phyloP scores from a whole-genome alignment of 495 filamentous ascomycete species.

The Thozetella sp. region DNA sequence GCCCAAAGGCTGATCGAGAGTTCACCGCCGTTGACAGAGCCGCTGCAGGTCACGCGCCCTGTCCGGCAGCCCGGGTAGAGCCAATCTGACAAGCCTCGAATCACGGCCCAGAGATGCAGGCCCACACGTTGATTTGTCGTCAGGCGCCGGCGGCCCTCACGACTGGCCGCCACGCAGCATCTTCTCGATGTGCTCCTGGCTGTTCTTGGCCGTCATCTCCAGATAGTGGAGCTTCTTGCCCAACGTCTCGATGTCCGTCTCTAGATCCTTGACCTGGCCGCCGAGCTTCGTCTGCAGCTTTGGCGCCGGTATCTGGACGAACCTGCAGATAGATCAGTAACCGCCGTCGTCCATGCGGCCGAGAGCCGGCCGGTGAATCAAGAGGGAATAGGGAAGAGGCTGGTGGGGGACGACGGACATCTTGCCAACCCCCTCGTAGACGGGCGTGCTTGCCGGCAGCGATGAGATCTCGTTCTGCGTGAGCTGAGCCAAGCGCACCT shows the following conservation, averaged over 20 bases:
- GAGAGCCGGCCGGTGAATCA: slow-evolving; percentile 9
- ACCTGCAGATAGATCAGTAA: slow-evolving; percentile 58
- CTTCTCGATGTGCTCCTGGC: slow-evolving; percentile 83
- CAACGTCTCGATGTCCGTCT: slow-evolving; percentile 74
- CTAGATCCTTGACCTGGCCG: slow-evolving; percentile 72
- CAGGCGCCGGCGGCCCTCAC: slow-evolving; percentile 6
- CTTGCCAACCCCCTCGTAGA: slow-evolving; percentile 96
- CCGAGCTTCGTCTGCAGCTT: slow-evolving; percentile 76
- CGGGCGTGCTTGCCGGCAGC: slow-evolving; percentile 75
- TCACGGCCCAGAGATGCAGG: not conserved
- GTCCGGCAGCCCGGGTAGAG: slow-evolving; percentile 1
- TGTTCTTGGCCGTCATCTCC: slow-evolving; percentile 94
- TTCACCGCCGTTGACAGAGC: not conserved
- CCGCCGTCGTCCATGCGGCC: not conserved
- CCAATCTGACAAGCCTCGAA: slow-evolving; percentile 5
- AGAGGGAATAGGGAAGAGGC: slow-evolving; percentile 2
- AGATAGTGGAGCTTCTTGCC: slow-evolving; percentile 93
- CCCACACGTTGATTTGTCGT: not conserved
- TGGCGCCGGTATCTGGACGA: slow-evolving; percentile 73
- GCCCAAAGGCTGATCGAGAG: not conserved
- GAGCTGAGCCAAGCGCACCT: slow-evolving; percentile 85
- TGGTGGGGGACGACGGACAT: slow-evolving; percentile 63
- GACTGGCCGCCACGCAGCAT: slow-evolving; percentile 52
- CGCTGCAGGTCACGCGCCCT: not conserved
- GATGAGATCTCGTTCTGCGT: slow-evolving; percentile 80